A percentile compares a stretch with the other conserved stretches of the same genome.
These are phyloP conservation scores for Cucumis cinereus DNA, from an alignment of 306 rosid genomes.

Conservation along the genomic window DNA sequence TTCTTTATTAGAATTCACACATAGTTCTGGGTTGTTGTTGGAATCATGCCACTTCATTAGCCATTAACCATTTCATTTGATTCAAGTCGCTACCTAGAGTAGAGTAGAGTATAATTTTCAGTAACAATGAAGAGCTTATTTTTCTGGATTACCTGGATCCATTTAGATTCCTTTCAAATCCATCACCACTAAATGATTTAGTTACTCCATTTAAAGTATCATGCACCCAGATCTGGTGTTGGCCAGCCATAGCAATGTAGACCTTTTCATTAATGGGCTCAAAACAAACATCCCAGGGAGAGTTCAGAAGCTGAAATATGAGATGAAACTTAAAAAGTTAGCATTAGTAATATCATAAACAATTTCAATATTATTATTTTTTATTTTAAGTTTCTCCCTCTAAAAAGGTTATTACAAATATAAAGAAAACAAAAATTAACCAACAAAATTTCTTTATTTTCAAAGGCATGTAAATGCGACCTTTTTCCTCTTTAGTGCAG, in stretches of 20 bases:
- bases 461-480: background rate
- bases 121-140: background rate
- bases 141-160: conserved; percentile 55
- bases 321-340: background rate
- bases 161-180: conserved; percentile 84
- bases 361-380: no score
- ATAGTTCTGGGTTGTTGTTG: background rate
- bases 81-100: background rate
- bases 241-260: conserved; percentile 96
- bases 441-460: background rate
- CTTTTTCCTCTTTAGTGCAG: background rate
- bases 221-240: conserved; percentile 94
- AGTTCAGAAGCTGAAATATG: conserved; percentile 71
- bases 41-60: background rate
- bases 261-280: conserved; percentile 67
- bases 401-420: no score
- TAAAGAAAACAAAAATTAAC: no score
- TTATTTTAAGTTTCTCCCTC: no score
- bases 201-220: conserved; percentile 45
- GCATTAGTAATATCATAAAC: background rate
- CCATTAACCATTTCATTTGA: background rate
- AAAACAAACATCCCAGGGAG: conserved; percentile 98
- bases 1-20: background rate
- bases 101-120: background rate
- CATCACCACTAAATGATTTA: conserved; percentile 79